Conservation (phyloP, 371 early-diverging fungal genomes). For the Fennellomyces sp. region DNA sequence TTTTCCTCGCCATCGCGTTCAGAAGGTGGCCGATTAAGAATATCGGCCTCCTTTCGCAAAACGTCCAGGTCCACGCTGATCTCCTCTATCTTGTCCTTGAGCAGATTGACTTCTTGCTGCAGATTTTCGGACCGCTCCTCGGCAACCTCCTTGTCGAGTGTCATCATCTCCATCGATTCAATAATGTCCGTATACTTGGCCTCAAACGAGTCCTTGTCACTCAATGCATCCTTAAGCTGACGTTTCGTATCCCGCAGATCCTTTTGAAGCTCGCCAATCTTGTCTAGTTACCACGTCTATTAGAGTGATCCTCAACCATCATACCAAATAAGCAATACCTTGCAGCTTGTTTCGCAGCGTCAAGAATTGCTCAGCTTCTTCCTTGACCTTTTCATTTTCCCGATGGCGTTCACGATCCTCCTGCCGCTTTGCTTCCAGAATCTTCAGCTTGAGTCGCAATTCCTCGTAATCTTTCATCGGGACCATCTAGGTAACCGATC, state of each 20-base stretch:
- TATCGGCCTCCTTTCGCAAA: conserved; percentile 62
- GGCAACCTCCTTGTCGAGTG: conserved; percentile 91
- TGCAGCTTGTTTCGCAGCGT: conserved; percentile 72
- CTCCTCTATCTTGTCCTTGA: conserved; percentile 85
- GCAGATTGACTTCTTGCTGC: conserved; percentile 68
- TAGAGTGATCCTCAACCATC: background rate
- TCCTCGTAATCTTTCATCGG: conserved; percentile 81
- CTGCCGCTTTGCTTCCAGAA: conserved; percentile 79
- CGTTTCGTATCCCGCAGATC: conserved; percentile 70
- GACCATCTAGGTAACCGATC: conserved; percentile 36
- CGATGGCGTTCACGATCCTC: conserved; percentile 79
- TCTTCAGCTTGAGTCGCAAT: conserved; percentile 76
- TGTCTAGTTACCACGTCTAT: no score
- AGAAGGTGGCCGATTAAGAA: conserved; percentile 34
- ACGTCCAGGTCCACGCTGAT: conserved; percentile 74
- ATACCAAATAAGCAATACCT: conserved; percentile 31
- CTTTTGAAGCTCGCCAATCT: conserved; percentile 71
- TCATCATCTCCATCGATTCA: conserved; percentile 83
- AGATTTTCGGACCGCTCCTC: conserved; percentile 84
- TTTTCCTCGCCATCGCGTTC: conserved; percentile 35
- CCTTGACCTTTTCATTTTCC: conserved; percentile 74
- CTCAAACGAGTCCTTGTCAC: conserved; percentile 70
- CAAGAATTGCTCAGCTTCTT: conserved; percentile 75
- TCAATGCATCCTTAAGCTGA: conserved; percentile 53
- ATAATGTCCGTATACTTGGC: conserved; percentile 69